Conservation (phyloP, 1,284 basidiomycete species). For the Leccinum pachyderme region DNA sequence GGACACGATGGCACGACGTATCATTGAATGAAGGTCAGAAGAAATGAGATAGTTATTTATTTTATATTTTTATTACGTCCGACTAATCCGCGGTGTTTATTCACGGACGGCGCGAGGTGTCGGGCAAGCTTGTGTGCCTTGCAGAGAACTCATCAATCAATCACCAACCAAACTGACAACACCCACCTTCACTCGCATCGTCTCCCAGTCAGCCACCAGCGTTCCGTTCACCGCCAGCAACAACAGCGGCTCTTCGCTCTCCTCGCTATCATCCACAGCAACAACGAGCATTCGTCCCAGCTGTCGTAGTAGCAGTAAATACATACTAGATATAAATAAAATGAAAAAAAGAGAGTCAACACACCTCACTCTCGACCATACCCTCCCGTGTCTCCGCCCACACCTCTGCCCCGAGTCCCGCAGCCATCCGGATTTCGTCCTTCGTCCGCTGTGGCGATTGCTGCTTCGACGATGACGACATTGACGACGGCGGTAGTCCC, state of each 20-base stretch:
- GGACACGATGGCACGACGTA: constrained; percentile 12
- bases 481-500: neutral
- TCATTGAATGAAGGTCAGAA: constrained; percentile 1
- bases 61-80: constrained; percentile 15
- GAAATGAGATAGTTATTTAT: neutral
- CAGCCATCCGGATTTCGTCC: constrained; percentile 68
- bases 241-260: constrained; percentile 49
- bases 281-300: constrained; percentile 68
- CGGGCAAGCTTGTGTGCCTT: constrained; percentile 59
- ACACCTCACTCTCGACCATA: constrained; percentile 73
- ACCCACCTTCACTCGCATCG: constrained; percentile 58
- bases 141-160: neutral
- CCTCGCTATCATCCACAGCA: constrained; percentile 47
- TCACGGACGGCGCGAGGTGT: constrained; percentile 42
- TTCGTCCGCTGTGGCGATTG: constrained; percentile 47
- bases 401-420: constrained; percentile 66
- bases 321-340: no score
- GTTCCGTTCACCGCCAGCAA: constrained; percentile 67
- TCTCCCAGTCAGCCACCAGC: constrained; percentile 58
- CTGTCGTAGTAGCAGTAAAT: constrained; percentile 35
- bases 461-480: neutral
- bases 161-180: neutral
- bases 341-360: constrained; percentile 28
- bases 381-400: constrained; percentile 71
- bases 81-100: constrained; percentile 36